These are phyloP conservation scores for Oryza meyeriana DNA, from an alignment of 176 grass and related monocot genomes.

Conservation along the genomic window DNA sequence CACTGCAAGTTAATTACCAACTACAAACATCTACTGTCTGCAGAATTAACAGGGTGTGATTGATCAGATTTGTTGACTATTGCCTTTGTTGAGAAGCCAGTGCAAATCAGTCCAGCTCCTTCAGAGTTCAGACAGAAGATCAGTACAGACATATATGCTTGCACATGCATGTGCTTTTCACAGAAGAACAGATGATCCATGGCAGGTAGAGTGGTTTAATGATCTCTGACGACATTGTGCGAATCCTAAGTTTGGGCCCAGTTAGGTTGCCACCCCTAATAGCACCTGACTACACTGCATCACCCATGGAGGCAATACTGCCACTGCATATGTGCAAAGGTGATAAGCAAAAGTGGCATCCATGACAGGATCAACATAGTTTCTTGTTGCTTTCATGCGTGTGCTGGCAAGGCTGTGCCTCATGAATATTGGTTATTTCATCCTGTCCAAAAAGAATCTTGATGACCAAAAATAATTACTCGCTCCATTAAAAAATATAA, in stretches of 20 bases:
- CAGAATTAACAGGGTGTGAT: neutral
- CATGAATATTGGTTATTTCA: neutral
- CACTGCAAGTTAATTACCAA: neutral
- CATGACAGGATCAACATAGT: neutral
- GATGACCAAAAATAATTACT: neutral
- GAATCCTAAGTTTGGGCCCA: neutral
- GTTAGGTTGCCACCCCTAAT: slow-evolving; percentile 22
- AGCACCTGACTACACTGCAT: neutral
- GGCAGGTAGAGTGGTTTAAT: slow-evolving; percentile 9
- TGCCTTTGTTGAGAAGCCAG: neutral
- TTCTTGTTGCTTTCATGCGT: slow-evolving; percentile 22
- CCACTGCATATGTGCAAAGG: neutral
- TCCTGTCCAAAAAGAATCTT: neutral
- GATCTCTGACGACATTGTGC: neutral
- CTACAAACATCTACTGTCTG: neutral
- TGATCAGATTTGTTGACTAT: neutral
- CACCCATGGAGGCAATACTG: neutral
- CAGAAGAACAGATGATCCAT: slow-evolving; percentile 1
- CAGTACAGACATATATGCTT: neutral
- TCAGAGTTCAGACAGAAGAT: neutral
- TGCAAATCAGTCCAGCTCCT: neutral
- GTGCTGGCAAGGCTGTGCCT: neutral
- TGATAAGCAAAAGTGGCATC: neutral
- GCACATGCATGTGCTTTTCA: slow-evolving; percentile 28
- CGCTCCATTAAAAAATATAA: too few species aligned